Evolutionary conservation across 495 filamentous ascomycete genomes (phyloP), one percentile per base, ranked within the genome.

Genomic region (Tuber indicum): DNA sequence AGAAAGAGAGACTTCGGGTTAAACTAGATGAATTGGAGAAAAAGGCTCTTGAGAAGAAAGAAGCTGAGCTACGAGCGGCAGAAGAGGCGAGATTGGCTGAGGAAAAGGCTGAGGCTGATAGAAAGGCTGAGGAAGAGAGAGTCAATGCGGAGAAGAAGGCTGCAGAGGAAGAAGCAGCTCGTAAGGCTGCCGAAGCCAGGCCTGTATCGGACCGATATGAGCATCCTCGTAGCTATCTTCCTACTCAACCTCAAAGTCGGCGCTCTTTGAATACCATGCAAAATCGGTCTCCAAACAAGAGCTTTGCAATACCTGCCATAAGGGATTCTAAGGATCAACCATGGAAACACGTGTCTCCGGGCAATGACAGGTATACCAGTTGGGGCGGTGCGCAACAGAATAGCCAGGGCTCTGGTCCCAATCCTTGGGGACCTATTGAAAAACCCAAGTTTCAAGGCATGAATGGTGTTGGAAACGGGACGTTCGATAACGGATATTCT

Each of bases 21-120:
- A 97, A 95, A 85, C 87, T 99, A 72, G 93, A 92, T 80, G 88
- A 88, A 9, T 85, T 98, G 78, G 94, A 92, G 0, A 88, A 90
- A 70, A 84, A 90, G 9, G 92, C 92, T 4, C 87, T 92, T 70
- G 91, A 90, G 49, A 88, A 88, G 72, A 84, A 90, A 16, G 91
- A 92, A 3, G 88, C 92, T 69, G 91, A 90, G 58, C 87, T 87
- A 66, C 78, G 77, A 70, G 79, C 44, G 41, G 87, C 84, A 75
- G 85, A 84, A 19, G 89, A 88, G 77, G 88, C 86, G 75, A 86
- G 86, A 36, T 82, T 82, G 23, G 81, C 81, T 17, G 85, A 87
- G 78, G 85, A 86, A 75, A 74, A 76, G 26, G 39, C 76, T 32
- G 84, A 84, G 70, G 79, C 83, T 66, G 82, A 84, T 81, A 72